Conservation (phyloP, 2,329 filamentous ascomycete species). For the Thelonectria blattea region DNA sequence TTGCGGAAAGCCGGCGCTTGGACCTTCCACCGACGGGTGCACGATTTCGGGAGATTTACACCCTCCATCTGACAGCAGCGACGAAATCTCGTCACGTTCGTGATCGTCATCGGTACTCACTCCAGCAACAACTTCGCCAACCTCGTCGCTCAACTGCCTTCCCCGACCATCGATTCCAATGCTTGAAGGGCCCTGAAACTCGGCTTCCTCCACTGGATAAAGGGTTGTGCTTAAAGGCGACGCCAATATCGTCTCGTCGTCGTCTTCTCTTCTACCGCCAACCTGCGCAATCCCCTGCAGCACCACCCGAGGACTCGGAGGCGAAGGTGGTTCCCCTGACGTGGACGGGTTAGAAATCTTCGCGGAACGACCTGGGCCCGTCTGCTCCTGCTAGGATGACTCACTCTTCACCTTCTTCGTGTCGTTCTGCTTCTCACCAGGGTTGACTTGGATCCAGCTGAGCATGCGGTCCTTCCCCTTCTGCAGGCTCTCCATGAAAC, state of each 20-base stretch:
- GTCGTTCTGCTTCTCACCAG: neutral
- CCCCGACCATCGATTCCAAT: too few relatives aligned
- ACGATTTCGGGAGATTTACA: too few relatives aligned
- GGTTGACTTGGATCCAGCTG: neutral
- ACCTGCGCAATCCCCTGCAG: neutral
- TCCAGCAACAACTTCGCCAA: too few relatives aligned
- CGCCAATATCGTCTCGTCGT: neutral
- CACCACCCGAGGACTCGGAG: neutral
- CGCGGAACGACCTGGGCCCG: neutral
- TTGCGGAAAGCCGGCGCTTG: too few relatives aligned
- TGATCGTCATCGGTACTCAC: too few relatives aligned
- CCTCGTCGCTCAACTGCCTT: too few relatives aligned
- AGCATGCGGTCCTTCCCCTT: neutral
- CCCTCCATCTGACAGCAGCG: too few relatives aligned
- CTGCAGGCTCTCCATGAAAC: neutral
- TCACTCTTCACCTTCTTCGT: neutral
- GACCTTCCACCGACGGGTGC: too few relatives aligned
- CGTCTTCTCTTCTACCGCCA: neutral
- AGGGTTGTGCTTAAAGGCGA: neutral
- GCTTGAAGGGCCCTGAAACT: too few relatives aligned
- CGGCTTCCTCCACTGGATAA: too few relatives aligned
- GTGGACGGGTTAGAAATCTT: neutral
- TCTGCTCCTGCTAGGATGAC: neutral
- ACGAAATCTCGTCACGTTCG: too few relatives aligned
- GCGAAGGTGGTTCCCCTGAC: neutral